Evolutionary conservation across 768 basidiomycete species (phyloP), one percentile per base, ranked within the genome.

Genomic region (Phaeolepiota aurea): DNA sequence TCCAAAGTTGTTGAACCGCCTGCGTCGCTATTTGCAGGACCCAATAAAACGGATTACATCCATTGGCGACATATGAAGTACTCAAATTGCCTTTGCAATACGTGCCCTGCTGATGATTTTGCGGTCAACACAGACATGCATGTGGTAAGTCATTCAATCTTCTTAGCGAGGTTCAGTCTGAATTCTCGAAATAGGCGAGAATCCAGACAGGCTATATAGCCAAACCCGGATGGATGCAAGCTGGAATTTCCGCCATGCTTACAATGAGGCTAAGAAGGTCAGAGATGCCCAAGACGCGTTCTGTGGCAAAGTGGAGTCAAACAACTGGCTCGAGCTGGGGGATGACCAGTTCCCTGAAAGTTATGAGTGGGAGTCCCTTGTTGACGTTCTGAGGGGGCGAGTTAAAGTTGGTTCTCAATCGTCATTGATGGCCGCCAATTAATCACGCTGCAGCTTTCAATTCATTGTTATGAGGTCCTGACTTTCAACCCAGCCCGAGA

Each of bases 1-100:
- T 74, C 80, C 0, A 74, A 80, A 64, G 66, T 87, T 3, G 64
- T 91, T 12, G 88, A 92, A 38, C 79, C 85, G 0, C 87, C 88
- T 0, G 76, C 71, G 45, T 62, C 68, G 0, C 47, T 64, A 2
- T 51, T 80, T 40, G 63, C 75, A 49, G 48, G 59, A 38, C 48
- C 66, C 0, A 54, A 59, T 12, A 53, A 57, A 3, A 49, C 57
- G 5, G 56, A 58, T 15, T 62, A 62, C 1, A 52, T 71, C 13
- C 65, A 70, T 28, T 82, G 82, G 81, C 63, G 86, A 44, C 84
- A 88, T 48, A 83, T 89, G 74, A 89, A 89, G 76, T 78, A 46
- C 10, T 64, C n/a, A n/a, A n/a, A n/a, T n/a, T n/a, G n/a, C n/a
- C n/a, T n/a, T n/a, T n/a, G n/a, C n/a, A n/a, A n/a, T n/a, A n/a